Conservation (phyloP, 805 yeast genomes). For the Metschnikowia borealis region DNA sequence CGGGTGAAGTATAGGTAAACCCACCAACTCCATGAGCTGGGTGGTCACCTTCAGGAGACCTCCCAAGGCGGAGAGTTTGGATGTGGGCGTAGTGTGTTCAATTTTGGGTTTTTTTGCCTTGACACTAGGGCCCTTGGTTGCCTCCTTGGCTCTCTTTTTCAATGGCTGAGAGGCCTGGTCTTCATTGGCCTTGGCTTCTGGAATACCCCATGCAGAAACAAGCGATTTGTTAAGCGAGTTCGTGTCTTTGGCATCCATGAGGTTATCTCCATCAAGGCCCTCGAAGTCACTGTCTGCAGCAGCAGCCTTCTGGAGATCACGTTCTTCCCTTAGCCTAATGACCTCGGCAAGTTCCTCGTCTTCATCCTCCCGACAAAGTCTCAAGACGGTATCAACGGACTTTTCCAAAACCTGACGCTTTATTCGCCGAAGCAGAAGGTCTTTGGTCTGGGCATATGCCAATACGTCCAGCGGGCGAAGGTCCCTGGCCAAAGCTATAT, state of each 20-base stretch:
- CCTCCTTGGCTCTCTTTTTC: slow-evolving; percentile 52
- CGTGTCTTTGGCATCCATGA: slow-evolving; percentile 57
- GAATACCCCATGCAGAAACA: slow-evolving; percentile 60
- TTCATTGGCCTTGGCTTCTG: slow-evolving; percentile 8
- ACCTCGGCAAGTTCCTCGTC: slow-evolving; percentile 47
- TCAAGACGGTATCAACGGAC: slow-evolving; percentile 57
- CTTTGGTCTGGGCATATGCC: slow-evolving; percentile 60
- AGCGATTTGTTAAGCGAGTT: slow-evolving; percentile 77
- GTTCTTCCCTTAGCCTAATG: slow-evolving; percentile 15
- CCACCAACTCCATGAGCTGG: slow-evolving; percentile 85
- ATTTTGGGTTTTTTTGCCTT: slow-evolving; percentile 38
- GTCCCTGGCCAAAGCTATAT: slow-evolving; percentile 60
- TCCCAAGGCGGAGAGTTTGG: slow-evolving; percentile 72
- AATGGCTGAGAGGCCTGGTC: slow-evolving; percentile 27
- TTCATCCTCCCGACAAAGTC: slow-evolving; percentile 57
- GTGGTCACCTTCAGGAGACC: slow-evolving; percentile 85
- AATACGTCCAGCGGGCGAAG: slow-evolving; percentile 48
- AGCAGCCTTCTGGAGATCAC: slow-evolving; percentile 18
- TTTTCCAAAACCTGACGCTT: slow-evolving; percentile 62
- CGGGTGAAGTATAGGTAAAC: slow-evolving; percentile 89
- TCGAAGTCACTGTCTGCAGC: slow-evolving; percentile 39
- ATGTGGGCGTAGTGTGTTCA: slow-evolving; percentile 66
- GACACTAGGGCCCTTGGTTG: slow-evolving; percentile 23
- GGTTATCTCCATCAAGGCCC: slow-evolving; percentile 37
- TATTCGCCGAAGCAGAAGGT: slow-evolving; percentile 62